A percentile compares a stretch with the other conserved stretches of the same genome.
These are phyloP conservation scores for Pestalotiopsis sp. DNA, from an alignment of 2,329 filamentous ascomycete species.

Conservation along the genomic window DNA sequence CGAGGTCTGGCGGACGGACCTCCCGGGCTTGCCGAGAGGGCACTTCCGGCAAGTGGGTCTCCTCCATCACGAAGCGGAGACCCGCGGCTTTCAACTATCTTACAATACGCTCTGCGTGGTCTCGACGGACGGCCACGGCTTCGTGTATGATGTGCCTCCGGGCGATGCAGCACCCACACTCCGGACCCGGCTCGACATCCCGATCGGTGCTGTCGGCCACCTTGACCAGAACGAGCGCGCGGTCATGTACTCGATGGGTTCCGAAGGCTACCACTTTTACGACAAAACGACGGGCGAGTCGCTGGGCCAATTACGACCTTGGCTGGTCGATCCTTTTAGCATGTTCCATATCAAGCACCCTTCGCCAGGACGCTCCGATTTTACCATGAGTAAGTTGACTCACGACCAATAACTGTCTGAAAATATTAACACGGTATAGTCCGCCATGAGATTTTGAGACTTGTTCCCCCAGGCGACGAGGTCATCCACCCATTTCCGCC, in stretches of 20 bases:
- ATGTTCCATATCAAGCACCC: conserved; percentile 25
- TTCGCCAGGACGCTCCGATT: background rate
- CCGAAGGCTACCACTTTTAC: conserved; percentile 43
- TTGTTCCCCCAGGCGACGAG: background rate
- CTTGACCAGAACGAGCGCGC: conserved; percentile 42
- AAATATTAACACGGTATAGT: conserved; percentile 20
- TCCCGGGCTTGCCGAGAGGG: conserved; percentile 35
- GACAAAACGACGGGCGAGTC: conserved; percentile 39
- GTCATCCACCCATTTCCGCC: conserved; percentile 19
- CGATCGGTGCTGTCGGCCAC: conserved; percentile 43
- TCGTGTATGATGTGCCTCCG: conserved; percentile 43
- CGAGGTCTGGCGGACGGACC: conserved; percentile 45
- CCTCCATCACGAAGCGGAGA: conserved; percentile 43
- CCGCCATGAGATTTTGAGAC: conserved; percentile 24
- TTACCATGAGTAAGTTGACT: conserved; percentile 3
- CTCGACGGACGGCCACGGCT: conserved; percentile 43
- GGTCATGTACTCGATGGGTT: conserved; percentile 46
- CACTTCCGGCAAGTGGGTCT: conserved; percentile 41
- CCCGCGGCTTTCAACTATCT: conserved; percentile 46
- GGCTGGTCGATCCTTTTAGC: conserved; percentile 35
- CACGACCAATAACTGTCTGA: background rate
- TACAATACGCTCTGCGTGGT: conserved; percentile 47
- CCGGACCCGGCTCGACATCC: conserved; percentile 39
- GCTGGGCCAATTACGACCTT: conserved; percentile 29
- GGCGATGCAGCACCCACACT: conserved; percentile 32